Base-by-base conservation (phyloP, 1,139 yeast genomes). In the Casaregolazyma suthepensis region DNA sequence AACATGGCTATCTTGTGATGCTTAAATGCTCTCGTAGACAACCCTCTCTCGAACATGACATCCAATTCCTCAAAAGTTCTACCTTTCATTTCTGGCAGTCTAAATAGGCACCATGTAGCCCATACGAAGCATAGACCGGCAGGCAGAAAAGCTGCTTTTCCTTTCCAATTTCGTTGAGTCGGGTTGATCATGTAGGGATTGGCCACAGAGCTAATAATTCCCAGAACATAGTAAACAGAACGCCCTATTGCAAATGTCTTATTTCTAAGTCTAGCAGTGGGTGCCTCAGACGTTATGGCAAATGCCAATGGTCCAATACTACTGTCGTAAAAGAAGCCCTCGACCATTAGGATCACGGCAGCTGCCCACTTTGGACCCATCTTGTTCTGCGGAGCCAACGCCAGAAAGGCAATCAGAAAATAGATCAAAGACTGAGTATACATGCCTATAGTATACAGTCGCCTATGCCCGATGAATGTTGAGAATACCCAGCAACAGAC, bases 21-120 rank as follows among this genome's bases (percentile, higher is more conserved):
- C n/a, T 13, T 31, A 26, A 48, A 48, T 15, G 22, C 43, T 43
- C 51, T 40, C 1, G 83, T 79, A 17, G 72, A 63, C 29, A 78
- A 71, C 5, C 65, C 61, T 45, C 70, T 64, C 26, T 69, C 72
- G 64, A 81, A 81, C 70, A 81, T 69, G 40, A 69, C 61, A 66
- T 81, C 86, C 63, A 81, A 67, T 63, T 81, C 86, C 48, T 80
- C 85, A 63, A 70, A 79, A 2, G 84, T 78, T 64, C 82, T 75
- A 52, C 74, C 77, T 62, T 72, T 74, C 17, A 84, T 76, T 63
- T 81, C 86, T 12, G 87, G 87, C 53, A 81, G 70, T 48, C 78
- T 76, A 65, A 80, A 79, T 66, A 66, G 77, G 38, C 71, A 62
- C 83, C 83, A 65, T 13, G 58, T 43, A 20, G 48, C 63, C 49